phyloP scores from a whole-genome alignment of 768 basidiomycete genomes.

The Phanerochaete carnosa region DNA sequence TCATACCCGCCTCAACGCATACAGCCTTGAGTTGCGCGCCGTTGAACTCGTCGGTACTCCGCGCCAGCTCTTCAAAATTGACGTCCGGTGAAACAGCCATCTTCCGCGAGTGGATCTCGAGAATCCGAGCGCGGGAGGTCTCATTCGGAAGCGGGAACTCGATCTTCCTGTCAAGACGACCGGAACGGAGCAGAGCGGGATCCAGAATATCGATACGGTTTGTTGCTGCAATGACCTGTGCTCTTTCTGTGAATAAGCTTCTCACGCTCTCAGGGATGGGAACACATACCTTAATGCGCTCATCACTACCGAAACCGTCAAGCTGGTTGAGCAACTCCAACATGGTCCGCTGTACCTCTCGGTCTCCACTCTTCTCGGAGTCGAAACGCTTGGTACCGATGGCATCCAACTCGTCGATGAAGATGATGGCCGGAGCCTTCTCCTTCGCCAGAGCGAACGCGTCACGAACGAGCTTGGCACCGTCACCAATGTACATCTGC shows the following conservation, averaged over 20 bases:
- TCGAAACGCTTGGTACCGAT: constrained; percentile 99
- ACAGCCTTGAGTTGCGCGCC: constrained; percentile 97
- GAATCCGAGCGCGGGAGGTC: constrained; percentile 91
- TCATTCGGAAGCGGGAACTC: constrained; percentile 98
- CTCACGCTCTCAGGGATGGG: neutral
- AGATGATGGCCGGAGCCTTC: constrained; percentile 98
- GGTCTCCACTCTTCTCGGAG: constrained; percentile 97
- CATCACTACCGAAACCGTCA: constrained; percentile 96
- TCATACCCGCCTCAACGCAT: constrained; percentile 99
- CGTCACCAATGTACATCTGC: constrained; percentile 99
- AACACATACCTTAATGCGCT: constrained; percentile 83
- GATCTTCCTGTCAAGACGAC: constrained; percentile 96
- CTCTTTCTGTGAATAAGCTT: neutral
- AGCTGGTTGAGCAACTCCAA: constrained; percentile 96
- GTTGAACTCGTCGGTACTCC: constrained; percentile 98
- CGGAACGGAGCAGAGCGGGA: constrained; percentile 96
- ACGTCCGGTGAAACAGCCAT: constrained; percentile 86
- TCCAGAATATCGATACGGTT: constrained; percentile 99
- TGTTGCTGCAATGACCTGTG: constrained; percentile 94
- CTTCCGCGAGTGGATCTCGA: constrained; percentile 97
- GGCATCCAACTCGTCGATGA: constrained; percentile 98
- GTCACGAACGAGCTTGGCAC: constrained; percentile 97
- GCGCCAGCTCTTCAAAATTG: constrained; percentile 94
- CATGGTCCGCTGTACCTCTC: constrained; percentile 99
- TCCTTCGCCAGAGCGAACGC: constrained; percentile 98